Evolutionary conservation across 192 early-diverging fungal species (phyloP), one percentile per base, ranked within the genome.

Genomic region (Dispira parvispora): DNA sequence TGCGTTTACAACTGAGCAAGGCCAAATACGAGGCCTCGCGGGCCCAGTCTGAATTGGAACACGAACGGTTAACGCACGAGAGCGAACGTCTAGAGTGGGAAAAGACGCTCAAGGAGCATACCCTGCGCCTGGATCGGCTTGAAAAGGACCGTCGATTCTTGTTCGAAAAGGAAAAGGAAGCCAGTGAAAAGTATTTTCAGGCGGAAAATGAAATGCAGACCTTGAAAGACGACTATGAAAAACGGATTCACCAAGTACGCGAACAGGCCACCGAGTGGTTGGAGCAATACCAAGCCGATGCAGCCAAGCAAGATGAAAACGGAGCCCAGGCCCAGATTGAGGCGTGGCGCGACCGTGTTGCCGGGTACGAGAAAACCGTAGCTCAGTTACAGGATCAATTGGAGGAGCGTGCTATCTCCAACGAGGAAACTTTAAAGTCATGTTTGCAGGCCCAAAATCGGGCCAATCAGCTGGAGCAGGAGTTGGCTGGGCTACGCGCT

Each of bases 131-230:
- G 11, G 78, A 84, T 61, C 71, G 70, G 49, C 68, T 83, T 58
- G 80, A 87, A 65, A 74, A 73, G 26, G 79, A 85, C 43, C 75
- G 80, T 18, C 64, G 69, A 54, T 81, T 80, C 67, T 67, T 87
- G 45, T 71, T 72, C 18, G 74, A 80, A 12, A 77, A 80, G 45
- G 77, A 81, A 38, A 76, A 80, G 72, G 58, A 64, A 6, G 43
- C 66, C 42, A 63, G 32, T 11, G 46, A 61, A 45, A 64, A 64
- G 49, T 46, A 28, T 14, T 62, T 68, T n/a, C 46, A 47, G 9
- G 55, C 65, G 13, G 68, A 73, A 50, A 61, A 64, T 27, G 50
- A 64, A 23, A 13, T 60, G 43, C 32, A 46, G 49, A 38, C 44
- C n/a, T 46, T 42, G 14, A 66, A 62, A 60, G 65, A 49, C n/a